Evolutionary conservation across 2,329 filamentous ascomycete species (phyloP).

Genomic region (Arachnomyces sp.): DNA sequence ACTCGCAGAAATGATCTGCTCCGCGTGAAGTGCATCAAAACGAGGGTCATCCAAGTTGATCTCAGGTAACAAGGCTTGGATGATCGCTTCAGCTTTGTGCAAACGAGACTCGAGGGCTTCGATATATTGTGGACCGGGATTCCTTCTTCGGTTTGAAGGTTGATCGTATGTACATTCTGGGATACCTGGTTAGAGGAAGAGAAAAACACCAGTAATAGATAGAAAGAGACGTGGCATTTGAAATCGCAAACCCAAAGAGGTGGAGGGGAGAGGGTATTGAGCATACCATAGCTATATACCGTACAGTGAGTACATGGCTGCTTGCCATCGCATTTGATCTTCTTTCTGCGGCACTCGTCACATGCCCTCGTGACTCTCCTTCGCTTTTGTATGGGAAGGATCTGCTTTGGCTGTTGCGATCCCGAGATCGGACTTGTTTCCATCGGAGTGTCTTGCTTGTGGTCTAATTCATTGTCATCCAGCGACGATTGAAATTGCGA

Average conservation of each 20-base stretch:
- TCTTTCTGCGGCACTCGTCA: constrained; percentile 75
- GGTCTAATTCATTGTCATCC: too few relatives aligned
- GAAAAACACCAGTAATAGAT: background rate
- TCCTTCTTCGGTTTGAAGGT: constrained; percentile 81
- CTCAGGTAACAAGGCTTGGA: constrained; percentile 74
- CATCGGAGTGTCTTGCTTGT: too few relatives aligned
- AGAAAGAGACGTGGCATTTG: background rate
- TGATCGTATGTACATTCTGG: constrained; percentile 92
- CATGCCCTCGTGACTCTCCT: constrained; percentile 72
- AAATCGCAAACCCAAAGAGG: constrained; percentile 1
- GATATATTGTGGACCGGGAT: constrained; percentile 87
- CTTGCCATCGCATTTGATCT: constrained; percentile 82
- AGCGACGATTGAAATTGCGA: too few relatives aligned
- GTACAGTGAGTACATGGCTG: constrained; percentile 92
- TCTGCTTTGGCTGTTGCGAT: constrained; percentile 21
- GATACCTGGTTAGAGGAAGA: constrained; percentile 2
- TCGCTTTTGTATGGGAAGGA: constrained; percentile 62
- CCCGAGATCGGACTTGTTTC: constrained; percentile 15
- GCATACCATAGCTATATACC: constrained; percentile 92
- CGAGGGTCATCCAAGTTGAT: constrained; percentile 78
- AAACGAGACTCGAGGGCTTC: constrained; percentile 78
- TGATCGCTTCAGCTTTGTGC: constrained; percentile 71
- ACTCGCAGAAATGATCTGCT: constrained; percentile 49
- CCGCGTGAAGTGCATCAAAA: constrained; percentile 68
- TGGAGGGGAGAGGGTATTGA: constrained; percentile 1